phyloP scores from a whole-genome alignment of 2,329 filamentous ascomycete species.

The Sphaerulina vaccinii region DNA sequence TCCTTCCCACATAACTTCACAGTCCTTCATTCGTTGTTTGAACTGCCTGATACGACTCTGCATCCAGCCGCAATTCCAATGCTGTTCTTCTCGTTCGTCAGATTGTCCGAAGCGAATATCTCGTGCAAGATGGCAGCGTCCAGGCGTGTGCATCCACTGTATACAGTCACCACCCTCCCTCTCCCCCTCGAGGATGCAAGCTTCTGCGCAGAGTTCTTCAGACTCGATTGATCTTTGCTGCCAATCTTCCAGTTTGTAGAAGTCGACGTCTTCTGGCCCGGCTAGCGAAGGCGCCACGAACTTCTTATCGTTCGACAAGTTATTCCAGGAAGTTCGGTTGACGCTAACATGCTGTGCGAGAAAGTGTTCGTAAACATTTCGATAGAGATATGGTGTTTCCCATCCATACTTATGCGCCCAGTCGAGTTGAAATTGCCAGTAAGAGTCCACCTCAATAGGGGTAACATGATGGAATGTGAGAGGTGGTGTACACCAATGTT shows the following conservation, averaged over 20 bases:
- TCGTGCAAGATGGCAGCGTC: slow-evolving; percentile 36
- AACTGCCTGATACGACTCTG: slow-evolving; percentile 29
- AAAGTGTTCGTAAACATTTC: slow-evolving; percentile 38
- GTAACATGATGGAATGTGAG: slow-evolving; percentile 41
- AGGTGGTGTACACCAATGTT: slow-evolving; percentile 47
- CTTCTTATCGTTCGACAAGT: slow-evolving; percentile 34
- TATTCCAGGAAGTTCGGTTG: slow-evolving; percentile 38
- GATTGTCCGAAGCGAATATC: slow-evolving; percentile 36
- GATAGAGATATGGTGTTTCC: slow-evolving; percentile 35
- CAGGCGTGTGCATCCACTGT: slow-evolving; percentile 39
- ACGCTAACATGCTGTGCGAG: slow-evolving; percentile 33
- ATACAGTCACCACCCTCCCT: slow-evolving; percentile 34
- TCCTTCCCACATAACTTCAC: slow-evolving; percentile 26
- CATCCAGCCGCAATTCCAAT: slow-evolving; percentile 38
- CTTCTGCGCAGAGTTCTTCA: slow-evolving; percentile 33
- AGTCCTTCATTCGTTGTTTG: slow-evolving; percentile 26
- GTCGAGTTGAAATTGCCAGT: slow-evolving; percentile 36
- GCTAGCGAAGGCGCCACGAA: slow-evolving; percentile 27
- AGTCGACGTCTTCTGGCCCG: slow-evolving; percentile 24
- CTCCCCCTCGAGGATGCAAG: slow-evolving; percentile 27
- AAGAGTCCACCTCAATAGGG: slow-evolving; percentile 31
- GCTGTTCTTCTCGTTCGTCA: slow-evolving; percentile 32
- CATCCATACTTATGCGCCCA: slow-evolving; percentile 36
- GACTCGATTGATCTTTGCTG: slow-evolving; percentile 32
- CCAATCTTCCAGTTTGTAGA: slow-evolving; percentile 24